Percentiles rank a stretch among this genome's conserved stretches.
Conservation (phyloP, 75 land plant genomes). For the Chamaecyparis obtusa region DNA sequence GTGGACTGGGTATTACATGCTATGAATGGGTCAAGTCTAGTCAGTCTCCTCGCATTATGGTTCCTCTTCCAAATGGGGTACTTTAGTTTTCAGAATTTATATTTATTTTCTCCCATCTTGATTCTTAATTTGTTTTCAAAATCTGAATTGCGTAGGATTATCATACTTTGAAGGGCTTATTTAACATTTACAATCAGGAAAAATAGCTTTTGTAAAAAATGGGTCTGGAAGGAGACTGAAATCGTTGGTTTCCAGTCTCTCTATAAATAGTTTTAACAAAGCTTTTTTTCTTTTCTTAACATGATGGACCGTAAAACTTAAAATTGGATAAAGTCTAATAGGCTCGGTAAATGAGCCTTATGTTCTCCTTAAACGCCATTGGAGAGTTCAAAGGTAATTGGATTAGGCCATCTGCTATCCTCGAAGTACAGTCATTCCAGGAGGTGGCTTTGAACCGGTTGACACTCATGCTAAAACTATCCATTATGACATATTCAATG, state of each 20-base stretch:
- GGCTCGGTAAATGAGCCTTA: not conserved
- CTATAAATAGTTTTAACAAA: not conserved
- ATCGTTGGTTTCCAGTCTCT: not conserved
- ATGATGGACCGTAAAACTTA: not conserved
- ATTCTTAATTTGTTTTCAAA: not conserved
- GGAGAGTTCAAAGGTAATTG: not conserved
- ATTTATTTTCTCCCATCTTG: not conserved
- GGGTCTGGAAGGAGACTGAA: not conserved
- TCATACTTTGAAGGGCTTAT: not conserved
- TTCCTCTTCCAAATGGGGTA: conserved; percentile 93
- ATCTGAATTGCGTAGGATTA: not conserved
- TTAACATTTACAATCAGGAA: not conserved
- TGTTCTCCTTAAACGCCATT: not conserved
- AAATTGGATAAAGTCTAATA: not conserved
- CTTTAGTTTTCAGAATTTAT: conserved; percentile 13
- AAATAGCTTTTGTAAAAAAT: not conserved
- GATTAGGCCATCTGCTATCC: not conserved
- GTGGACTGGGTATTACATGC: conserved; percentile 89
- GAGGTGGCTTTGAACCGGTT: not conserved
- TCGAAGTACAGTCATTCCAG: not conserved
- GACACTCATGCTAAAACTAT: not conserved
- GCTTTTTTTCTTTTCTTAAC: not conserved
- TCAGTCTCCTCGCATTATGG: conserved; percentile 54
- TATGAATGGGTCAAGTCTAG: conserved; percentile 82
- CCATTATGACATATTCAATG: not conserved